Conservation (phyloP, 2,329 filamentous ascomycete species). For the Zasmidium cellare region DNA sequence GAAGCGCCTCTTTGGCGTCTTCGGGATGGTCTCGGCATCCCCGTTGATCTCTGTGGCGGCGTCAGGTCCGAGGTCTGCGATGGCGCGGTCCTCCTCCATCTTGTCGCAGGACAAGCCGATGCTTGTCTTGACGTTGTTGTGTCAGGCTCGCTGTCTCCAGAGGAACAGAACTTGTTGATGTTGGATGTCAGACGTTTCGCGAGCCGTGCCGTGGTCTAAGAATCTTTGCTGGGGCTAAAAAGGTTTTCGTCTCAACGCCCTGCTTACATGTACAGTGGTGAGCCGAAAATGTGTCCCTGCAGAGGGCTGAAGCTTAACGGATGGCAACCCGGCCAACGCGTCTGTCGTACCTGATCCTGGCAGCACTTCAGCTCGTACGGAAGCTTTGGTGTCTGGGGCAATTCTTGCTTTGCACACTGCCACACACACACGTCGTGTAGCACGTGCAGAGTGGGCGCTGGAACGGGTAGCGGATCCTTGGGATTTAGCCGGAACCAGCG, state of each 20-base stretch:
- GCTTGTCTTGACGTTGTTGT: background rate
- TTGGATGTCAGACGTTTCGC: background rate
- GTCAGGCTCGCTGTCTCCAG: background rate
- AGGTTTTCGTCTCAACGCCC: background rate
- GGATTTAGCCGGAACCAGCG: too few species aligned
- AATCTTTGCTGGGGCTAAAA: background rate
- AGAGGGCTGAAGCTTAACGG: background rate
- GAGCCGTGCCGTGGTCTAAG: background rate
- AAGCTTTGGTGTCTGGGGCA: background rate
- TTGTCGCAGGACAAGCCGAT: constrained; percentile 4
- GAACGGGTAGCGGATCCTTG: too few species aligned
- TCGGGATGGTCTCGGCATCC: constrained; percentile 51
- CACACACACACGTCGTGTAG: too few species aligned
- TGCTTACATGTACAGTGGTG: too few species aligned
- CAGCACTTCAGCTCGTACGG: background rate
- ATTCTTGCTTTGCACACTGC: background rate
- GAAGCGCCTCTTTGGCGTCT: constrained; percentile 87
- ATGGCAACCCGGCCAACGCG: background rate
- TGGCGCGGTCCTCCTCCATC: constrained; percentile 78
- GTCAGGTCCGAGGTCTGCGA: constrained; percentile 69
- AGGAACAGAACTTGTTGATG: too few species aligned
- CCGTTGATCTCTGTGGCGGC: constrained; percentile 57
- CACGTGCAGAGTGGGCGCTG: too few species aligned
- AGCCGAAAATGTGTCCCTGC: background rate
- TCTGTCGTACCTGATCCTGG: background rate